These are phyloP conservation scores for Hypoxylon rubiginosum DNA, from an alignment of 2,329 filamentous ascomycete species.

Conservation along the genomic window DNA sequence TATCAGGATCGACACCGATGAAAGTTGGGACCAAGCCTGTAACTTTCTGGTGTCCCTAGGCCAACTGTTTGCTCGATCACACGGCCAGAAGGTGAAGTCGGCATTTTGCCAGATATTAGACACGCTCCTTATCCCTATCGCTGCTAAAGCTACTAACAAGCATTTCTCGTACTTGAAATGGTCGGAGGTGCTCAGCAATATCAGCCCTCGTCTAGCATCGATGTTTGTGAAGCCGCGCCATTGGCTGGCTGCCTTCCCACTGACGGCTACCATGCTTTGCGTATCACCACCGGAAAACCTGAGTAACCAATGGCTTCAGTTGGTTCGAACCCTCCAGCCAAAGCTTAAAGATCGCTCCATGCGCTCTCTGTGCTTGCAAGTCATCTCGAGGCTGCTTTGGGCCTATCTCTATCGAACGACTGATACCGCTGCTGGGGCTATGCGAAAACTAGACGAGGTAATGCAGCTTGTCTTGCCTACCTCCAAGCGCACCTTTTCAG, in stretches of 20 bases:
- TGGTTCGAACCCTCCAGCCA: conserved; percentile 81
- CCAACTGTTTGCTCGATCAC: conserved; percentile 84
- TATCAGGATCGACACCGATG: conserved; percentile 78
- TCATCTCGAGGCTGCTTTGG: conserved; percentile 92
- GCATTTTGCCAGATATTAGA: conserved; percentile 95
- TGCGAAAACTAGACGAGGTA: conserved; percentile 90
- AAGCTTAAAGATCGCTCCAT: conserved; percentile 87
- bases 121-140: conserved; percentile 86
- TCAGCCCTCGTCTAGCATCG: conserved; percentile 83
- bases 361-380: conserved; percentile 84
- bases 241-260: conserved; percentile 89
- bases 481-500: conserved; percentile 83
- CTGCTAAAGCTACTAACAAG: conserved; percentile 79
- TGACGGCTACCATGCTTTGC: conserved; percentile 89
- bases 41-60: conserved; percentile 88
- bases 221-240: conserved; percentile 94
- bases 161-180: conserved; percentile 87
- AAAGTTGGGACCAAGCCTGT: conserved; percentile 87
- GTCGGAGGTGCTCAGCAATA: conserved; percentile 84
- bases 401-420: conserved; percentile 89
- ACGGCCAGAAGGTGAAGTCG: conserved; percentile 91
- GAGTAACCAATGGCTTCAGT: conserved; percentile 85
- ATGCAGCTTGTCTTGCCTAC: conserved; percentile 85
- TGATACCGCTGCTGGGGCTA: conserved; percentile 76
- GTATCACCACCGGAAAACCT: conserved; percentile 89